phyloP scores from a whole-genome alignment of 805 yeast genomes.

The Candida montana region DNA sequence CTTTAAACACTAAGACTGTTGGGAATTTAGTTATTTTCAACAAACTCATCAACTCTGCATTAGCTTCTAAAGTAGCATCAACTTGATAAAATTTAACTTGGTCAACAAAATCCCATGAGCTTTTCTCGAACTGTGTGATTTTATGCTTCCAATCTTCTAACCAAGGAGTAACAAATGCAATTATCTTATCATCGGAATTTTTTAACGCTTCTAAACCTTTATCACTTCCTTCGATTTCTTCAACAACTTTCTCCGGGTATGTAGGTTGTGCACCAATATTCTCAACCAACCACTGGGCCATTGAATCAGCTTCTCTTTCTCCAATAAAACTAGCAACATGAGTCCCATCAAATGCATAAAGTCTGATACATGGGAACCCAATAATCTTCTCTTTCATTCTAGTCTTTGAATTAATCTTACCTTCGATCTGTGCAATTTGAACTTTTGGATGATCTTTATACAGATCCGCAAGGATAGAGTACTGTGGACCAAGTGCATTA shows the following conservation, averaged over 20 bases:
- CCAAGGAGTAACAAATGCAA: constrained; percentile 36
- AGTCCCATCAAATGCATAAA: constrained; percentile 39
- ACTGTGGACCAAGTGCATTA: constrained; percentile 38
- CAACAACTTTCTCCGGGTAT: constrained; percentile 25
- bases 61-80: constrained; percentile 27
- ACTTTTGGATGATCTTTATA: constrained; percentile 32
- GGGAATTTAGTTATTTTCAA: constrained; percentile 29
- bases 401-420: constrained; percentile 29
- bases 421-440: constrained; percentile 33
- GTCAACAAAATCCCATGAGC: constrained; percentile 22
- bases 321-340: constrained; percentile 34
- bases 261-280: constrained; percentile 30
- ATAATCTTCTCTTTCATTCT: constrained; percentile 34
- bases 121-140: constrained; percentile 28
- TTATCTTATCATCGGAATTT: constrained; percentile 9
- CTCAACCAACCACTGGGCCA: constrained; percentile 28
- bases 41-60: constrained; percentile 24
- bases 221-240: constrained; percentile 11
- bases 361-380: constrained; percentile 45
- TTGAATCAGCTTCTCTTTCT: constrained; percentile 27
- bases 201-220: constrained; percentile 9
- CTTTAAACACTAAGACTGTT: constrained; percentile 23
- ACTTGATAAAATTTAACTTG: constrained; percentile 26
- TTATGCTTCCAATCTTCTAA: constrained; percentile 28
- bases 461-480: constrained; percentile 38